Evolutionary conservation across 2,329 filamentous ascomycete species (phyloP).

Genomic region (Triangularia verruculosa): DNA sequence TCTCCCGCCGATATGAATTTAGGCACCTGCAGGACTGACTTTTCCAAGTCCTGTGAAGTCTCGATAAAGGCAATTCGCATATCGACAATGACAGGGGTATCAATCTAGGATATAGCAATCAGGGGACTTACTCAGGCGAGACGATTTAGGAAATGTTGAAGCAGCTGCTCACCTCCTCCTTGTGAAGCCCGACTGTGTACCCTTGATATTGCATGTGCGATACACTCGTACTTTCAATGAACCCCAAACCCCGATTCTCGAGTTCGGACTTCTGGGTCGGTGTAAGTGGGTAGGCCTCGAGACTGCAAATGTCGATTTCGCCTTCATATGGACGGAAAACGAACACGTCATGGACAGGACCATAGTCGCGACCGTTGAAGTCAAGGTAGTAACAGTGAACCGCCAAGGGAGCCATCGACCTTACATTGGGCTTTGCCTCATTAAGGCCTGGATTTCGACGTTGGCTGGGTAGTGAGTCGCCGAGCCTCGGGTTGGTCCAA

Average conservation of each 20-base stretch:
- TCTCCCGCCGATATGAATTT: no score
- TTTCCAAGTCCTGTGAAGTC: not conserved
- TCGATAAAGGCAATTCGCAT: constrained; percentile 29
- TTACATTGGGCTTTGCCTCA: no score
- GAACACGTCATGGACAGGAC: constrained; percentile 28
- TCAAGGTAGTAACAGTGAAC: constrained; percentile 26
- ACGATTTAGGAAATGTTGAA: no score
- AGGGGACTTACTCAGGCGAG: no score
- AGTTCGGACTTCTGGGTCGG: constrained; percentile 13
- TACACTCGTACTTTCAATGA: constrained; percentile 21
- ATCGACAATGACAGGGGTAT: constrained; percentile 33
- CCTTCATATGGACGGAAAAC: constrained; percentile 29
- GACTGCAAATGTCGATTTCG: constrained; percentile 24
- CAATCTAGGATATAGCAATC: constrained; percentile 33
- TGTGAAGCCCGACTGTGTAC: constrained; percentile 22
- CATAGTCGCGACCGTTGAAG: constrained; percentile 33
- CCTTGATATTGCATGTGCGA: constrained; percentile 34
- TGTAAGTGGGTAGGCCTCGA: constrained; percentile 31
- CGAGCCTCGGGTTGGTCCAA: no score
- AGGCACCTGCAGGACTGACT: no score
- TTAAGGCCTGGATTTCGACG: no score
- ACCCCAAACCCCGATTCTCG: constrained; percentile 24
- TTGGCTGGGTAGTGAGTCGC: no score
- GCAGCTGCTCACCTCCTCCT: constrained; percentile 31
- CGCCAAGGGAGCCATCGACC: no score